Percentiles rank a stretch among this genome's conserved stretches.
These are phyloP conservation scores for Apodospora peruviana DNA, from an alignment of 495 filamentous ascomycete genomes.

Conservation along the genomic window DNA sequence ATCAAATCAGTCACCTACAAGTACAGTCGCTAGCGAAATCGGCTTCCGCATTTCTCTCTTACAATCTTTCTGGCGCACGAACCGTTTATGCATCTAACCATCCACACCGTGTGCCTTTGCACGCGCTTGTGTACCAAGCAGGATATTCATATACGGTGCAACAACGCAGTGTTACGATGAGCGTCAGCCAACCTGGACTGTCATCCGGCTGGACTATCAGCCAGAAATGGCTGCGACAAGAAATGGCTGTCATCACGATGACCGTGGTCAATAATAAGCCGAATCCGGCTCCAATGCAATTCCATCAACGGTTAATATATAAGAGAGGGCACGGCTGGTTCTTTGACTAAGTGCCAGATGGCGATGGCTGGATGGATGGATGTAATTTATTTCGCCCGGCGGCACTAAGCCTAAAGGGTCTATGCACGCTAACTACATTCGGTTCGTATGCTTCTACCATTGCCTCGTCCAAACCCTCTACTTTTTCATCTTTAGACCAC, in stretches of 20 bases:
- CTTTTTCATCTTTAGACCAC: no score
- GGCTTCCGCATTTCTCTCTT: conserved; percentile 1
- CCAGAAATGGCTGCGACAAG: conserved; percentile 1
- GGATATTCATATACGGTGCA: conserved; percentile 6
- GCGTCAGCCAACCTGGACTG: conserved; percentile 3
- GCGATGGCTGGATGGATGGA: no score
- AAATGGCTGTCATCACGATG: not conserved
- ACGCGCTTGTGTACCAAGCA: conserved; percentile 8
- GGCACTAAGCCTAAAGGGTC: no score
- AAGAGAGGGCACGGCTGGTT: conserved; percentile 7
- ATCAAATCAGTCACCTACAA: not conserved
- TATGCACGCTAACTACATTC: no score
- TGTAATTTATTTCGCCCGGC: no score
- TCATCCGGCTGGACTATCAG: conserved; percentile 3
- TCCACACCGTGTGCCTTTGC: conserved; percentile 4
- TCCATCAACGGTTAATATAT: conserved; percentile 3
- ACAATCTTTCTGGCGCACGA: conserved; percentile 7
- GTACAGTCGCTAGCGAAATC: conserved; percentile 2
- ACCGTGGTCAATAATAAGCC: conserved; percentile 2
- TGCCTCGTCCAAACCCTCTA: no score
- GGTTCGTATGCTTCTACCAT: no score
- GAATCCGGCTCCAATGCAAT: conserved; percentile 3
- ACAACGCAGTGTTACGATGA: conserved; percentile 5
- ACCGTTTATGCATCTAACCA: conserved; percentile 8
- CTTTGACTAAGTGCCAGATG: conserved; percentile 4